Evolutionary conservation across 768 basidiomycete genomes (phyloP), one percentile per base, ranked within the genome.

Genomic region (Boletus vermiculosoides): DNA sequence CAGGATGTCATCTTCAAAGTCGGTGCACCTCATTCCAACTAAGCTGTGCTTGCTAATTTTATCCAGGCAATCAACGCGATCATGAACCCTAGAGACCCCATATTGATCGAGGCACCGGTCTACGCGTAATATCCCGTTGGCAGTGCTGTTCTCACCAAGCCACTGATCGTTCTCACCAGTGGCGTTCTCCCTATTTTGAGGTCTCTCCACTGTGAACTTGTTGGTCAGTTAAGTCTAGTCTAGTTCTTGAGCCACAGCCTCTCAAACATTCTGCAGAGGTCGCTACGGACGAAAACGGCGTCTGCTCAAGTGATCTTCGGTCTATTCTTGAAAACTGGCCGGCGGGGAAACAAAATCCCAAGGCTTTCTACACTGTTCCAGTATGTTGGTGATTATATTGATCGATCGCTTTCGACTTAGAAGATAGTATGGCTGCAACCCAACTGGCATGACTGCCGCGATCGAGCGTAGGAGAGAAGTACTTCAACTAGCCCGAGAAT

Each of bases 1-100:
- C 95, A 97, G 73, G 94, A 97, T 76, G 68, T 93, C 61, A 83
- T 98, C 49, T 88, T 80, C 75, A 97, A 95, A 82, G 93, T 90
- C 62, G 0, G 54, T 56, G 44, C 45, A 36, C 36, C 25, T 47
- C 37, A 10, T 23, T 16, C 16, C 12, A 16, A 22, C 36, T 1
- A 36, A 28, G 23, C 63, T 56, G 45, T 59, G 25, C 48, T 31
- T 62, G 45, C 52, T 50, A 36, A 57, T 59, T 50, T 57, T 20
- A 25, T 55, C 28, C 33, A 96, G 92, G 87, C 87, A 28, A 81
- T 92, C 57, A 68, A 78, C 20, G 81, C 86, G 6, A 73, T 96
- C 45, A 74, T 92, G 18, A 85, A 93, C 66, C 84, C 83, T 4
- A 93, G 91, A 13, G 94, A 97, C 67, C 70, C 86, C 4, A 76